These are phyloP conservation scores for Podospora sp. DNA, from an alignment of 495 filamentous ascomycete species.

Conservation along the genomic window DNA sequence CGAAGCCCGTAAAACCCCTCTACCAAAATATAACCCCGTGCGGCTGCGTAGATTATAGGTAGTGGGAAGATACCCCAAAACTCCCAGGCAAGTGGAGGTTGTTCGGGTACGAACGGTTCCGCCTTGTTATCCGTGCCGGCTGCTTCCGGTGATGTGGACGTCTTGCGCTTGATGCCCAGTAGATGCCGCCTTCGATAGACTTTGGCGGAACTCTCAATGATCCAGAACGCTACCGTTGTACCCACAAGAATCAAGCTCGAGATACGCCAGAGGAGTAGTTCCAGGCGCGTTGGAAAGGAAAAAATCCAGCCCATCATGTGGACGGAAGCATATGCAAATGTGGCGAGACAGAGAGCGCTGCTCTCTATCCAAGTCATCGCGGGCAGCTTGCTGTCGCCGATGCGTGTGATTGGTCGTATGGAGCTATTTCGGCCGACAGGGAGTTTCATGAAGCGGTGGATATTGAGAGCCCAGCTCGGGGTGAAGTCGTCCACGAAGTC, in stretches of 20 bases:
- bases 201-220: too few species aligned
- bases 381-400: constrained; percentile 28
- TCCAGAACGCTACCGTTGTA: not conserved
- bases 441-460: constrained; percentile 22
- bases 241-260: not conserved
- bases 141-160: too few species aligned
- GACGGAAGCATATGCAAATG: constrained; percentile 35
- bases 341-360: constrained; percentile 16
- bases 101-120: too few species aligned
- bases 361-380: constrained; percentile 12
- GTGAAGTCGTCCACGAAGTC: constrained; percentile 26
- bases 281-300: constrained; percentile 38
- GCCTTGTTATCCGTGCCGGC: too few species aligned
- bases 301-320: constrained; percentile 47
- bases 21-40: too few species aligned
- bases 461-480: constrained; percentile 19
- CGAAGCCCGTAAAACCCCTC: too few species aligned
- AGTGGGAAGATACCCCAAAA: too few species aligned
- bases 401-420: constrained; percentile 21
- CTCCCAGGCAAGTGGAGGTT: too few species aligned
- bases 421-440: constrained; percentile 10
- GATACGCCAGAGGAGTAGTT: constrained; percentile 14
- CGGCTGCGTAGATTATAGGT: too few species aligned
- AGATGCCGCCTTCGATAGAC: too few species aligned
- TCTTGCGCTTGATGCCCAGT: too few species aligned